These are phyloP conservation scores for Chenopodium album DNA, from an alignment of 148 eudicot genomes.

Conservation along the genomic window DNA sequence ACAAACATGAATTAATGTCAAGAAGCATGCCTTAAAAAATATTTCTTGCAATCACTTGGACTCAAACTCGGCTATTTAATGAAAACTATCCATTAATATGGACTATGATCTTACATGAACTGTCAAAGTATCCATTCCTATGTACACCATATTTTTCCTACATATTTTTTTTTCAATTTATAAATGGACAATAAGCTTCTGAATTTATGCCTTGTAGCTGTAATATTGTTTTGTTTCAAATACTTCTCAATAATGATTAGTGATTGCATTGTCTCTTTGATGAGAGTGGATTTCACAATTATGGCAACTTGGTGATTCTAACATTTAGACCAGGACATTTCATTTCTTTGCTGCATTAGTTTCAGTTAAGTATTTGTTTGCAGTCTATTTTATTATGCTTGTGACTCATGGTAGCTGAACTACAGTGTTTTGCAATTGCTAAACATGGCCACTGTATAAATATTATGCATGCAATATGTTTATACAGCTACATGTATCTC, in stretches of 20 bases:
- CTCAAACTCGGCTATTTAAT: not conserved
- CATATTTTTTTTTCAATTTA: not conserved
- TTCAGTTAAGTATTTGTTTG: not conserved
- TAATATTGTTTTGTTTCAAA: not conserved
- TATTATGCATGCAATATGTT: too few relatives aligned
- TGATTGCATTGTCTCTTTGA: not conserved
- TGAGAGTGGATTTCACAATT: not conserved
- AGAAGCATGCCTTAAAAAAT: not conserved
- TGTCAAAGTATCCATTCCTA: not conserved
- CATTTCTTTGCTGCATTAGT: not conserved
- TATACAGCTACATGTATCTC: too few relatives aligned
- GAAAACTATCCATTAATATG: not conserved
- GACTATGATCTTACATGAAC: too few relatives aligned
- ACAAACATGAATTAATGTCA: not conserved
- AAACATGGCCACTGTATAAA: too few relatives aligned
- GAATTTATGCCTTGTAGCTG: not conserved
- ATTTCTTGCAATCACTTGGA: not conserved
- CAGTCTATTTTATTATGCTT: too few relatives aligned
- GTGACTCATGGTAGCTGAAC: too few relatives aligned
- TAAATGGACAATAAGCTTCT: not conserved
- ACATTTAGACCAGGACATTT: not conserved
- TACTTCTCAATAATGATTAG: not conserved
- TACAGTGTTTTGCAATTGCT: too few relatives aligned
- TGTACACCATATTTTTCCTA: not conserved
- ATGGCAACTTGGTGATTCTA: not conserved